A percentile compares a stretch with the other conserved stretches of the same genome.
phyloP scores from a whole-genome alignment of 2,329 filamentous ascomycete genomes.

The Arthroderma sp. region DNA sequence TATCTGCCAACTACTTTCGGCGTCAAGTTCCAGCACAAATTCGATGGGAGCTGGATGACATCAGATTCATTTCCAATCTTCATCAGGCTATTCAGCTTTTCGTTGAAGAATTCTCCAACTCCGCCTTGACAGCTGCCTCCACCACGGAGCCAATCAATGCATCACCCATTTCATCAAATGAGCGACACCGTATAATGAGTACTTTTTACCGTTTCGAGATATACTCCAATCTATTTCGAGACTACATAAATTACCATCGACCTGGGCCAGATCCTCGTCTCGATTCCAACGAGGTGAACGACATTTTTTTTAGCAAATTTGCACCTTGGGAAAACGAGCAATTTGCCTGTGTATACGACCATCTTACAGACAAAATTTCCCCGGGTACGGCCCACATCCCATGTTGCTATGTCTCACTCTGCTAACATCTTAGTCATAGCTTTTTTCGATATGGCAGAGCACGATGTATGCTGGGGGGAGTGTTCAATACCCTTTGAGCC shows the following conservation, averaged over 20 bases:
- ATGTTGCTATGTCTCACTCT: not conserved
- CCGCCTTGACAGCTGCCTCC: not conserved
- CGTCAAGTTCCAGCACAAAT: not conserved
- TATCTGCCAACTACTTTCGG: constrained; percentile 3
- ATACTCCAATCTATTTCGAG: constrained; percentile 12
- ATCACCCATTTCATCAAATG: constrained; percentile 3
- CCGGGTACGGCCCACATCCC: constrained; percentile 4
- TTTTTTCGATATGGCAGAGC: constrained; percentile 6
- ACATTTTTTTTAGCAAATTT: constrained; percentile 10
- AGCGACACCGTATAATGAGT: constrained; percentile 8
- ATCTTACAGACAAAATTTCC: constrained; percentile 7
- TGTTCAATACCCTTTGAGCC: constrained; percentile 2
- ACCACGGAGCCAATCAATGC: not conserved
- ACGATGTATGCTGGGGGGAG: constrained; percentile 7
- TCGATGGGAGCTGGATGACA: constrained; percentile 7
- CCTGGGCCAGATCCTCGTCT: not conserved
- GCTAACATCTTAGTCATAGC: constrained; percentile 5
- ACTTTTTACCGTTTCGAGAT: constrained; percentile 13
- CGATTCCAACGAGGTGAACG: constrained; percentile 1
- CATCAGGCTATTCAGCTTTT: constrained; percentile 9
- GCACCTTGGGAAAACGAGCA: constrained; percentile 14
- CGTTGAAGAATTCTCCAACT: constrained; percentile 7
- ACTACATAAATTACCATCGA: no score
- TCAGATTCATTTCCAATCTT: constrained; percentile 2
- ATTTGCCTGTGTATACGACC: constrained; percentile 12